A percentile compares a stretch with the other conserved stretches of the same genome.
These are phyloP conservation scores for Trametes elegans DNA, from an alignment of 768 basidiomycete species.

Conservation along the genomic window DNA sequence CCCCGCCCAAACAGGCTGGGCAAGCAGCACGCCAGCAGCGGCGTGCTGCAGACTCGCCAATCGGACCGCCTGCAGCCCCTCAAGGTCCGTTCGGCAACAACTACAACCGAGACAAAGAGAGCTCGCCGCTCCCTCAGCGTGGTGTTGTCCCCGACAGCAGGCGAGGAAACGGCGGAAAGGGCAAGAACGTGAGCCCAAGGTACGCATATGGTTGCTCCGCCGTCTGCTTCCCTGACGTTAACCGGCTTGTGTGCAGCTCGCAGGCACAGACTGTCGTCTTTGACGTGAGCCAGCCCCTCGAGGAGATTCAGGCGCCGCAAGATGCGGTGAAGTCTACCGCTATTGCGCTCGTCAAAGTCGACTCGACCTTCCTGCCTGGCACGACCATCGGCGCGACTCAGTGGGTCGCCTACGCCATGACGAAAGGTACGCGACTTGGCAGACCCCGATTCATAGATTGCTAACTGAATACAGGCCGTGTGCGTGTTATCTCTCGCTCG, in stretches of 20 bases:
- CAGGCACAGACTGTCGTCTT: constrained; percentile 69
- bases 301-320: constrained; percentile 71
- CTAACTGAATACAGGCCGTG: constrained; percentile 51
- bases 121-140: constrained; percentile 62
- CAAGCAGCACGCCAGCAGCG: constrained; percentile 44
- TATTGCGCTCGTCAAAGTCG: constrained; percentile 85
- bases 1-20: constrained; percentile 60
- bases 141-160: constrained; percentile 34
- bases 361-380: constrained; percentile 79
- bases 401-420: constrained; percentile 94
- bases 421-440: constrained; percentile 57
- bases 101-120: constrained; percentile 62
- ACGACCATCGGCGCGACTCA: constrained; percentile 88
- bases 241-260: constrained; percentile 37
- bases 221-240: too few species aligned
- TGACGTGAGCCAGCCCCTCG: constrained; percentile 70
- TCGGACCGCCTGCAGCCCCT: constrained; percentile 30
- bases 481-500: constrained; percentile 84
- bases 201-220: constrained; percentile 36
- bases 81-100: constrained; percentile 35
- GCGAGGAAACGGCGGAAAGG: constrained; percentile 41
- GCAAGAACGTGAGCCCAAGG: constrained; percentile 57
- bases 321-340: constrained; percentile 87
- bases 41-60: constrained; percentile 51
- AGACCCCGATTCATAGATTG: not conserved